phyloP scores from a whole-genome alignment of 2,329 filamentous ascomycete genomes.

The Diplodia corticola region DNA sequence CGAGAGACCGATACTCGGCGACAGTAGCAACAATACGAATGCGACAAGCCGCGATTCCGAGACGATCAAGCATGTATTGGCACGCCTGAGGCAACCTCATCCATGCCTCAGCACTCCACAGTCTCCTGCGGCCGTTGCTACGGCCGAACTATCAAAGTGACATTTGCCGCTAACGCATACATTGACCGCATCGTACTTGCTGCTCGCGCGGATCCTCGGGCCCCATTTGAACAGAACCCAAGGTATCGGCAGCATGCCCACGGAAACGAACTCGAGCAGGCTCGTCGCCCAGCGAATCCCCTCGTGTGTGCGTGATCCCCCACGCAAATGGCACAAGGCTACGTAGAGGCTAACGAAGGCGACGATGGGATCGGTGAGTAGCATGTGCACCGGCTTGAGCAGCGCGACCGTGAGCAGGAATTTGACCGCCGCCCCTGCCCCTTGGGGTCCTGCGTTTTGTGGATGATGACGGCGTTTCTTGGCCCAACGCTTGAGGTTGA shows the following conservation, averaged over 20 bases:
- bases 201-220: constrained; percentile 30
- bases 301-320: constrained; percentile 32
- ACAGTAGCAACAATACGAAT: too few species aligned
- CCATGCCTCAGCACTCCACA: too few species aligned
- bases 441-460: constrained; percentile 17
- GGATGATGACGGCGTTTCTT: constrained; percentile 26
- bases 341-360: constrained; percentile 27
- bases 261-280: constrained; percentile 7
- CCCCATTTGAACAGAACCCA: constrained; percentile 34
- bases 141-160: too few species aligned
- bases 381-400: constrained; percentile 52
- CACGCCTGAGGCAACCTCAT: too few species aligned
- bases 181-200: constrained; percentile 28
- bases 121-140: too few species aligned
- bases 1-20: not conserved
- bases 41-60: too few species aligned
- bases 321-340: constrained; percentile 32
- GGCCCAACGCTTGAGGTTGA: constrained; percentile 42
- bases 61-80: too few species aligned
- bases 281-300: constrained; percentile 12
- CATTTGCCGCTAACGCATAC: too few species aligned
- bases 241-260: constrained; percentile 31
- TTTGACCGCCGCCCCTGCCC: constrained; percentile 29
- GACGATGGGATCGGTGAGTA: constrained; percentile 33
- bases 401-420: constrained; percentile 43